Evolutionary conservation across 208 protist genomes (phyloP), one percentile per base, ranked within the genome.

Genomic region (Balamuthia mandrillaris): DNA sequence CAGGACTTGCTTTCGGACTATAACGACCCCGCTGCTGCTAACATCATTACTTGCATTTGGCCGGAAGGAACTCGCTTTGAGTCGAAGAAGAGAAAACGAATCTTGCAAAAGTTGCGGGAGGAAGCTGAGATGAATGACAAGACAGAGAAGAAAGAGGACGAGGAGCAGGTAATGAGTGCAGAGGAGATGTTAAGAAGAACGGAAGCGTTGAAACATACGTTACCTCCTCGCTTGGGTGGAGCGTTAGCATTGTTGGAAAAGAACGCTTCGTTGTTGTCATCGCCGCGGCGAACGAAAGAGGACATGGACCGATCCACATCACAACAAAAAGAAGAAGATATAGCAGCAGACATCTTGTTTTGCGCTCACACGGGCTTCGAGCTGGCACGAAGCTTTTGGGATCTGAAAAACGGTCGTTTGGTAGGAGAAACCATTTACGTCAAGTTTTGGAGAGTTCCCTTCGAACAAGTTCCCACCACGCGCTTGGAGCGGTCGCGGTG

Each of bases 51-150:
- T 27, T 88, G 85, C 54, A 88, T 88, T 52, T 88, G 85, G 85
- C 85, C 85, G 54, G 85, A 88, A 16, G 85, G 85, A 44, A 88
- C 85, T 6, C 74, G 85, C 63, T 88, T 88, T 42, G 61, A 68
- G 44, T 78, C 75, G 35, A 51, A 44, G 61, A 88, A 88, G 61
- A 47, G 85, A 65, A 77, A 88, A 31, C 65, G 84, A 33, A 82
- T 88, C 51, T 54, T 88, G 27, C 44, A 75, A 21, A 88, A 82
- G 52, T 68, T 88, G 1, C 82, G 78, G 33, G 84, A 82, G 33
- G 61, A 75, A 18, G 29, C 29, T 45, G 54, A 18, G 16, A 18
- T 24, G 33, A 27, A 9, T 14, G 49, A 56, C 3, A 78, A 56
- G 18, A 2, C 54, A 61, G 18, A 31, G 2, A 61, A 31, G 21